Base-by-base conservation (phyloP, 768 basidiomycete species). In the Macrolepiota albuminosa region DNA sequence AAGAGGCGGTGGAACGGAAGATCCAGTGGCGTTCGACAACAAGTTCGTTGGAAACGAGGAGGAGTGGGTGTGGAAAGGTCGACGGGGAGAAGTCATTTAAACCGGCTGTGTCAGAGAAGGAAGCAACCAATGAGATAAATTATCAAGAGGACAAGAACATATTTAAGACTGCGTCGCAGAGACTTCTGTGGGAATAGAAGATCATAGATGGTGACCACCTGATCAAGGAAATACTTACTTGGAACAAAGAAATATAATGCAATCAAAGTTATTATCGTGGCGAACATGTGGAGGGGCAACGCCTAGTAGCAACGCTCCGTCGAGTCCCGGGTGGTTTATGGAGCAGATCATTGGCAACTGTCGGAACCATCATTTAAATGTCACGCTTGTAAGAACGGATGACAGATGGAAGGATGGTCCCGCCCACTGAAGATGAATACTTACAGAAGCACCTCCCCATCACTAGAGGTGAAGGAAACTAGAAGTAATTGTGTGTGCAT, bases 31-130 rank as follows among this genome's bases (percentile, higher is more conserved):
- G 33, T 31, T 42, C 3, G 55, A 51, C 43, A 52, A 21, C 18
- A 50, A 5, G 8, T 42, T 45, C 1, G 56, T 50, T 16, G 61
- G 57, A 26, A 55, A 62, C 13, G 61, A 62, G 9, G 53, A 58
- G 13, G 61, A 58, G 18, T 58, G 57, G 10, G 7, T 21, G 14
- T 62, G 47, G 5, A 3, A 13, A 31, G 34, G n/a, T 11, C 46
- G 24, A 16, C 6, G 40, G 11, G 29, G 49, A 45, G 50, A 10
- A 16, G 36, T 16, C 57, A 58, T 58, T 29, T 4, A n/a, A 39
- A 10, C 24, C 29, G 14, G 24, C 14, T 26, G 24, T 4, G 36
- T 10, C 1, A 16, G 24, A 4, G 1, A 18, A 13, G 4, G 31
- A 21, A 1, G 21, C 21, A 34, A 36, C 10, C 5, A 21, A 50